phyloP scores from a whole-genome alignment of 257 asterid species.

The Henckelia pumila region DNA sequence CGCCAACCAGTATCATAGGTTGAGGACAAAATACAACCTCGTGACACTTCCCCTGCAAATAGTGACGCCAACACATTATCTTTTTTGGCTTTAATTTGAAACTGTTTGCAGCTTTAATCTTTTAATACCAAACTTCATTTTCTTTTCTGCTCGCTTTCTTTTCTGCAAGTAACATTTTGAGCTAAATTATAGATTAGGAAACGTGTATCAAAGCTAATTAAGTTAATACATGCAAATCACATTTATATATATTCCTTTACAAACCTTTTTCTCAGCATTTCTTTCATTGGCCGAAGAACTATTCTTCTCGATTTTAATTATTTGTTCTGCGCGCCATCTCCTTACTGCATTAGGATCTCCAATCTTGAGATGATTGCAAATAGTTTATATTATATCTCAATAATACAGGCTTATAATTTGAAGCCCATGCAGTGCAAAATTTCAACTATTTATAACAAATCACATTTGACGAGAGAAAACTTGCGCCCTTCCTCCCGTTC shows the following conservation, averaged over 20 bases:
- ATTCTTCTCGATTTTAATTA: slow-evolving; percentile 63
- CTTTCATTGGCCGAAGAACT: slow-evolving; percentile 59
- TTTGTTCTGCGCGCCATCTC: slow-evolving; percentile 31
- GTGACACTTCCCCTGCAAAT: slow-evolving; percentile 77
- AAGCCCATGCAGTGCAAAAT: background rate
- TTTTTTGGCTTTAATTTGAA: slow-evolving; percentile 57
- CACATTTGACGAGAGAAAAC: background rate
- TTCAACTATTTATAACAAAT: background rate
- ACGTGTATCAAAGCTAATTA: slow-evolving; percentile 15
- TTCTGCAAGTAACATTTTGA: slow-evolving; percentile 44
- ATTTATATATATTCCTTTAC: slow-evolving; percentile 4
- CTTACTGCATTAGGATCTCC: slow-evolving; percentile 45
- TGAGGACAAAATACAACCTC: slow-evolving; percentile 52
- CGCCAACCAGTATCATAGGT: slow-evolving; percentile 12
- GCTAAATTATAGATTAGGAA: slow-evolving; percentile 22
- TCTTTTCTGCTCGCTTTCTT: slow-evolving; percentile 76
- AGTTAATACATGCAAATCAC: slow-evolving; percentile 15
- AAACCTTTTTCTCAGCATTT: slow-evolving; percentile 70
- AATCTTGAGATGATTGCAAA: background rate
- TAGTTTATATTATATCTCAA: background rate
- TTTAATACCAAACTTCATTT: slow-evolving; percentile 68
- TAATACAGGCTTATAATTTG: too few relatives aligned
- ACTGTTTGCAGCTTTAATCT: slow-evolving; percentile 72
- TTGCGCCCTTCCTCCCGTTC: too few relatives aligned
- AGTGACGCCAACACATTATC: slow-evolving; percentile 67